These are phyloP conservation scores for Colletotrichum cereale DNA, from an alignment of 2,329 filamentous ascomycete genomes.

Conservation along the genomic window DNA sequence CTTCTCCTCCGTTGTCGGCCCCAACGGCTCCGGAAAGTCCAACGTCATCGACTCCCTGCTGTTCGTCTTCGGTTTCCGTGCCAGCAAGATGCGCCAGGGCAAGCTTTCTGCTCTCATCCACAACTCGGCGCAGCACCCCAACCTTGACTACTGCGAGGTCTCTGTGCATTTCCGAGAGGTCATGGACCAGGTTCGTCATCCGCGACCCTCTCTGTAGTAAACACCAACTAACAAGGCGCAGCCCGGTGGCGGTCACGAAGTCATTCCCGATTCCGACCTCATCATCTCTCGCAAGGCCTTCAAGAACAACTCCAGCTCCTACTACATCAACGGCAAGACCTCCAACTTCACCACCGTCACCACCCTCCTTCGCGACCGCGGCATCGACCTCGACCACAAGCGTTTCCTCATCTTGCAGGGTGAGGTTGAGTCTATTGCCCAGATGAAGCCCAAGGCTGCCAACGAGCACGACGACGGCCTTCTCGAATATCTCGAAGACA, in stretches of 20 bases:
- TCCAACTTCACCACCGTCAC: slow-evolving; percentile 96
- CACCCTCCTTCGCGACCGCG: slow-evolving; percentile 84
- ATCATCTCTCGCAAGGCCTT: slow-evolving; percentile 93
- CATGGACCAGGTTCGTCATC: slow-evolving; percentile 76
- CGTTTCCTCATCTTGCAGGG: slow-evolving; percentile 97
- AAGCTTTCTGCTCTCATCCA: slow-evolving; percentile 98
- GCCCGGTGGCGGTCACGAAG: slow-evolving; percentile 77
- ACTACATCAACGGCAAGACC: slow-evolving; percentile 92
- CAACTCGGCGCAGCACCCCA: slow-evolving; percentile 89
- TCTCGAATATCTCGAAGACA: slow-evolving; percentile 96
- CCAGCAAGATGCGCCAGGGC: slow-evolving; percentile 99
- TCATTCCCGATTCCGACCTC: slow-evolving; percentile 86
- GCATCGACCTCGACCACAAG: slow-evolving; percentile 97
- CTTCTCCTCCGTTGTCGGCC: slow-evolving; percentile 97
- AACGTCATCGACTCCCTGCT: slow-evolving; percentile 98
- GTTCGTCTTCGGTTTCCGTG: slow-evolving; percentile 99
- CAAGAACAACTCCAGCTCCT: slow-evolving; percentile 98
- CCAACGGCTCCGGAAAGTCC: slow-evolving; percentile 97
- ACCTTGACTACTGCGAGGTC: slow-evolving; percentile 93
- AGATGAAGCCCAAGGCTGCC: slow-evolving; percentile 97
- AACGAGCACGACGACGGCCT: slow-evolving; percentile 97
- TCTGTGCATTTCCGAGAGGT: slow-evolving; percentile 97
- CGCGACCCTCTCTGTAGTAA: not conserved
- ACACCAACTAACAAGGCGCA: slow-evolving; percentile 50
- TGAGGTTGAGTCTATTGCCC: slow-evolving; percentile 97